A percentile compares a stretch with the other conserved stretches of the same genome.
These are phyloP conservation scores for Cutaneotrichosporon mucoides DNA, from an alignment of 1,284 basidiomycete species.

Conservation along the genomic window DNA sequence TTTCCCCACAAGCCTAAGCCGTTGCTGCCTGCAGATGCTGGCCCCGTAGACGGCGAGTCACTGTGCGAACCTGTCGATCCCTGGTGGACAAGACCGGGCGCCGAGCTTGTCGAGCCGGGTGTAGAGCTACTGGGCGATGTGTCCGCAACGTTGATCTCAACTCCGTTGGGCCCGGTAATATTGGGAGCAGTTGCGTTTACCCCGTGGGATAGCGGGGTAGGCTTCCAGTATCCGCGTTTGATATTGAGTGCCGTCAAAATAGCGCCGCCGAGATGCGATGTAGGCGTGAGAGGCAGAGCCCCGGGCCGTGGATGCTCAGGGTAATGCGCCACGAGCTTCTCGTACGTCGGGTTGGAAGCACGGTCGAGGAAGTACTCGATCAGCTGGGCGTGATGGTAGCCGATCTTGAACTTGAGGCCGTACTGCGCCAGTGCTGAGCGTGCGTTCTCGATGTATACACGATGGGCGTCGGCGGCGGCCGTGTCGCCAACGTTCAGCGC, in stretches of 20 bases:
- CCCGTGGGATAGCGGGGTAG: slow-evolving; percentile 1
- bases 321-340: slow-evolving; percentile 42
- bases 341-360: slow-evolving; percentile 35
- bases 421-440: slow-evolving; percentile 35
- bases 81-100: background rate
- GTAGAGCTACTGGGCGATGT: background rate
- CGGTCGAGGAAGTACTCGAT: slow-evolving; percentile 47
- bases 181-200: background rate
- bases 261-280: slow-evolving; percentile 34
- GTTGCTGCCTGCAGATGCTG: background rate
- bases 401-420: slow-evolving; percentile 41
- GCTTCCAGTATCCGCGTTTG: slow-evolving; percentile 43
- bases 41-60: background rate
- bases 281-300: slow-evolving; percentile 31
- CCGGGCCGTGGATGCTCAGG: slow-evolving; percentile 43
- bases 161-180: too few species aligned
- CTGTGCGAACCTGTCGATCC: background rate
- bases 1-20: background rate
- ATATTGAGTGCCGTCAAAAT: slow-evolving; percentile 43
- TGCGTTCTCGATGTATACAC: slow-evolving; percentile 36
- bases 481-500: slow-evolving; percentile 37
- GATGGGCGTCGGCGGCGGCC: slow-evolving; percentile 26
- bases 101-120: background rate
- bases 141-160: background rate
- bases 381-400: slow-evolving; percentile 45